Conservation (phyloP, 2,329 filamentous ascomycete genomes). For the Aphanocladium album region DNA sequence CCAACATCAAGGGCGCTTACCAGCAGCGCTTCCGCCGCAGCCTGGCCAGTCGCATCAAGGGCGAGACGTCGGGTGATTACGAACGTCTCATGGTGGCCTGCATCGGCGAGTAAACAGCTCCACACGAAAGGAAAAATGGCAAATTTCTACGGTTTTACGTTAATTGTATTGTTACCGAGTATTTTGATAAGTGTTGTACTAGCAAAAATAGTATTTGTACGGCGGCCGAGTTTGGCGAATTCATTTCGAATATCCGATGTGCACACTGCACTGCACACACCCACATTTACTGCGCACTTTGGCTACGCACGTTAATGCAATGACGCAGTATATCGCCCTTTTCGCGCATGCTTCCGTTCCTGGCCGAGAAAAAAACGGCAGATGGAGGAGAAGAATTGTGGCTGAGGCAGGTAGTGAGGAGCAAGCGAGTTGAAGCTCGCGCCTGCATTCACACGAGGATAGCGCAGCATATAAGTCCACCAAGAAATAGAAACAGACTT, state of each 20-base stretch:
- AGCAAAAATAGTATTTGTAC: not conserved
- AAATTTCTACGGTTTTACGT: not conserved
- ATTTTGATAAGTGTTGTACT: not conserved
- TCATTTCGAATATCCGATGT: not conserved
- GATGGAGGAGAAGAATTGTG: not conserved
- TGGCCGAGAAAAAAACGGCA: not conserved
- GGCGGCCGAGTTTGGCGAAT: not conserved
- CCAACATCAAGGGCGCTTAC: slow-evolving; percentile 75
- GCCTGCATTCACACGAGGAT: not conserved
- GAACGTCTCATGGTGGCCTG: slow-evolving; percentile 70
- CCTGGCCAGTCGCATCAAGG: slow-evolving; percentile 64
- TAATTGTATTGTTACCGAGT: not conserved
- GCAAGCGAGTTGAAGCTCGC: not conserved
- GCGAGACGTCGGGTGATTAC: slow-evolving; percentile 84
- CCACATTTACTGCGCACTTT: too few relatives aligned
- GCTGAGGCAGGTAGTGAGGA: not conserved
- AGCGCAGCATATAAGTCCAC: not conserved
- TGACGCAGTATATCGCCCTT: too few relatives aligned
- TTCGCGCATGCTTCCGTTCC: too few relatives aligned
- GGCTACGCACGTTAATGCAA: not conserved
- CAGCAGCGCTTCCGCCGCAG: slow-evolving; percentile 63
- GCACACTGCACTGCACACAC: not conserved
- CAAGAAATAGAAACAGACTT: not conserved
- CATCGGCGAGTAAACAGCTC: slow-evolving; percentile 37
- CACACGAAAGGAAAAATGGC: not conserved